These are phyloP conservation scores for Talaromyces sp. DNA, from an alignment of 2,329 filamentous ascomycete genomes.

Conservation along the genomic window DNA sequence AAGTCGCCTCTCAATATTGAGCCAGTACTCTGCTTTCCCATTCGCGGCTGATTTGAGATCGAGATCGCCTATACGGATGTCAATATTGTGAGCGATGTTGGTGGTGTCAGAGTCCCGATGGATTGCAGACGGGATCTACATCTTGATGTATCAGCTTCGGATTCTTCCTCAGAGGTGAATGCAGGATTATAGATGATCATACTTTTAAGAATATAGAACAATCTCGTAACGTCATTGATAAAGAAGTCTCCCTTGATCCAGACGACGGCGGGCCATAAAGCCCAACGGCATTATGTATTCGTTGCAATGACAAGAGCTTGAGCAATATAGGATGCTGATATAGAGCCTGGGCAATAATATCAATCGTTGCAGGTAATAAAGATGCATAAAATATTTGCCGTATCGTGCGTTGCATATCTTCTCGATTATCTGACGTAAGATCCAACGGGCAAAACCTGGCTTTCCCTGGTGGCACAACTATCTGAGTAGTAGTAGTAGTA, in stretches of 20 bases:
- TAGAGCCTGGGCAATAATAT: constrained; percentile 32
- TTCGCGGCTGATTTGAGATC: constrained; percentile 65
- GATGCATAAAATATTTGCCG: constrained; percentile 16
- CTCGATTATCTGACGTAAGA: constrained; percentile 48
- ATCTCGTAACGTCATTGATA: constrained; percentile 77
- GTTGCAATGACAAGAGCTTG: constrained; percentile 33
- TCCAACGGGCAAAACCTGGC: constrained; percentile 60
- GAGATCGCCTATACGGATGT: constrained; percentile 64
- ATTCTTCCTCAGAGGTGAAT: neutral
- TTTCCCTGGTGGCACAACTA: neutral
- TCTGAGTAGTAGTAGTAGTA: neutral
- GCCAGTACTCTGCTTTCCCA: constrained; percentile 66
- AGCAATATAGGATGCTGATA: constrained; percentile 32
- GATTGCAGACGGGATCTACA: neutral
- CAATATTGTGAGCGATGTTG: constrained; percentile 17
- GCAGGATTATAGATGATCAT: constrained; percentile 19
- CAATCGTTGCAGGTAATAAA: constrained; percentile 29
- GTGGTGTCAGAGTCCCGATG: too few species aligned
- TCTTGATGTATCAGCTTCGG: neutral
- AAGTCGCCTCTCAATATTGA: constrained; percentile 56
- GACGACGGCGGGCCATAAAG: constrained; percentile 31
- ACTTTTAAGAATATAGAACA: constrained; percentile 70
- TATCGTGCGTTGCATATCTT: constrained; percentile 43
- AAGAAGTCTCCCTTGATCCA: constrained; percentile 48
- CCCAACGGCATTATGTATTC: constrained; percentile 30